phyloP scores from a whole-genome alignment of 768 basidiomycete genomes.

The Panaeolus papilionaceus region DNA sequence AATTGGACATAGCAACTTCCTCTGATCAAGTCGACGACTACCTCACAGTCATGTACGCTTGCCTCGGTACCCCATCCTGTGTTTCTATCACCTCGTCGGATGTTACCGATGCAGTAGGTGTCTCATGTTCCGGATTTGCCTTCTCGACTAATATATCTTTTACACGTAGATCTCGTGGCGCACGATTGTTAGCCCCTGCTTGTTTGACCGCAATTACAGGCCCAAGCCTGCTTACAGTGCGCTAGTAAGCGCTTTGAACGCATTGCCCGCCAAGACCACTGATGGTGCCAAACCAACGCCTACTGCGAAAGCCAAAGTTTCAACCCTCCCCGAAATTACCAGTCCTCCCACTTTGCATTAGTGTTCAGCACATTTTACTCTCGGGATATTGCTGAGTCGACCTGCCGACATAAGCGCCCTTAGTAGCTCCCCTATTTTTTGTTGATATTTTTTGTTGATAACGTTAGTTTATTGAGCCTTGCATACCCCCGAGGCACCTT shows the following conservation, averaged over 20 bases:
- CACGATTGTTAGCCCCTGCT: slow-evolving; percentile 35
- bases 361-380: too few species aligned
- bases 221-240: slow-evolving; percentile 40
- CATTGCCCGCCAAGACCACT: too few species aligned
- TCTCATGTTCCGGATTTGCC: neutral
- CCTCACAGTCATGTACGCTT: slow-evolving; percentile 49
- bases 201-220: slow-evolving; percentile 46
- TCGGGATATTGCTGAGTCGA: too few species aligned
- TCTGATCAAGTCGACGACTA: slow-evolving; percentile 45
- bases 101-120: slow-evolving; percentile 50
- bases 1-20: slow-evolving; percentile 46
- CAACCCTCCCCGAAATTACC: too few species aligned
- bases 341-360: too few species aligned
- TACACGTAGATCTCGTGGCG: slow-evolving; percentile 43
- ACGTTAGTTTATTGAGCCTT: too few species aligned
- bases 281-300: too few species aligned
- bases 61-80: slow-evolving; percentile 47
- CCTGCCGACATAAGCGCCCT: too few species aligned
- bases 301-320: too few species aligned
- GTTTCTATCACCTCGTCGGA: slow-evolving; percentile 57
- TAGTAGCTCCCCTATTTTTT: too few species aligned
- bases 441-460: too few species aligned
- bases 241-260: slow-evolving; percentile 7
- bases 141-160: neutral
- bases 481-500: too few species aligned